Evolutionary conservation across 2,329 filamentous ascomycete species (phyloP), one percentile per base, ranked within the genome.

Genomic region (Ophiostoma sp.): DNA sequence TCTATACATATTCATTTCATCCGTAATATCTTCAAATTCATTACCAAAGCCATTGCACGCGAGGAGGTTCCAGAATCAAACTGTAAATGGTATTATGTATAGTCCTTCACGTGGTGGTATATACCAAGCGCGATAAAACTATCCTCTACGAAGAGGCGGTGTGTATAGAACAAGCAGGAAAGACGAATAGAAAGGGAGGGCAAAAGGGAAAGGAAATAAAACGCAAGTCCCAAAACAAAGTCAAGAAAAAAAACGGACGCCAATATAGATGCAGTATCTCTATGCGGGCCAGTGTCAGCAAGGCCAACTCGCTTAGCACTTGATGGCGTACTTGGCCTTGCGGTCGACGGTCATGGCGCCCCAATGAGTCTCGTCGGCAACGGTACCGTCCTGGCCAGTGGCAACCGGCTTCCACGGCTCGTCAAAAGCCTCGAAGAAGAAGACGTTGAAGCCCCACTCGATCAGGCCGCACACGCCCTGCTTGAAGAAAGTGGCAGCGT

Each of bases 351-450:
- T 60, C 69, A 70, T 70, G 65, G 65, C 66, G 60, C 69, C 67
- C 69, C 69, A 70, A 49, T 68, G 69, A 5, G 69, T 70, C 69
- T 70, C 69, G 69, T 69, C 69, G 49, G 67, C 67, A 2, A 38
- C 38, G 12, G 40, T 12, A 52, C 67, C 69, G 69, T 70, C 63
- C 63, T 68, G 49, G 65, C 69, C 67, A 14, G 42, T 42, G 41
- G 69, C 64, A 7, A 27, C 18, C 18, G 65, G 67, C 69, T 69
- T 70, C 62, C 62, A 70, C 44, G 69, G 65, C 67, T 70, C 69
- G 52, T 70, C 69, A 64, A 68, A 69, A 27, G 69, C 69, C 69
- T 70, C 69, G 45, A 70, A 68, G 65, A 64, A 68, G 65, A 70
- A 70, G 38, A 69, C 65, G 66, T 70, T 68, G 67, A 63, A 68